Evolutionary conservation across 805 yeast genomes (phyloP).

Genomic region (Torulaspora maleeae): DNA sequence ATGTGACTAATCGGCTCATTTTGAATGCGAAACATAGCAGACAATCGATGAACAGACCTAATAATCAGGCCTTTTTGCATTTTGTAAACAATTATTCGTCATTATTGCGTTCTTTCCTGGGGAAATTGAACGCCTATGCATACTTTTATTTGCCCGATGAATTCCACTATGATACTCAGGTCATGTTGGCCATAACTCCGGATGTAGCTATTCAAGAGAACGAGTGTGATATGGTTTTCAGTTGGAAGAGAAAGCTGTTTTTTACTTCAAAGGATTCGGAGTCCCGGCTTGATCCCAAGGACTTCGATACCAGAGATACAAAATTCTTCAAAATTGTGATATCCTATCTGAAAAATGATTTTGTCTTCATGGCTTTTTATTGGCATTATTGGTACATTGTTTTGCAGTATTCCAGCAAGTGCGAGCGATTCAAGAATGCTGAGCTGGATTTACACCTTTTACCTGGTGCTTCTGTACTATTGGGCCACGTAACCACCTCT

Average conservation of each 20-base stretch:
- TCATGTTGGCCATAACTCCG: slow-evolving; percentile 15
- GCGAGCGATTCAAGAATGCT: slow-evolving; percentile 1
- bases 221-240: slow-evolving; percentile 10
- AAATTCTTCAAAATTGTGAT: slow-evolving; percentile 27
- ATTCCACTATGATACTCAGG: slow-evolving; percentile 25
- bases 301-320: slow-evolving; percentile 16
- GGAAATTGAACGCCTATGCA: slow-evolving; percentile 32
- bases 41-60: slow-evolving; percentile 1
- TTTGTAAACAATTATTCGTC: slow-evolving; percentile 22
- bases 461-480: slow-evolving; percentile 24
- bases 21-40: slow-evolving; percentile 21
- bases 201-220: slow-evolving; percentile 5
- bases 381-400: slow-evolving; percentile 35
- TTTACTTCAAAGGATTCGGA: slow-evolving; percentile 4
- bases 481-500: slow-evolving; percentile 15
- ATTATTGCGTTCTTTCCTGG: slow-evolving; percentile 28
- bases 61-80: slow-evolving; percentile 4
- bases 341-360: slow-evolving; percentile 31
- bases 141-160: slow-evolving; percentile 30
- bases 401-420: slow-evolving; percentile 8
- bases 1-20: slow-evolving; percentile 26
- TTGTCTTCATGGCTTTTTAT: slow-evolving; percentile 28
- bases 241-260: slow-evolving; percentile 27
- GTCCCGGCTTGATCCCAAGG: slow-evolving; percentile 5
- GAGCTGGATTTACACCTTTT: slow-evolving; percentile 9